Evolutionary conservation across 495 filamentous ascomycete genomes (phyloP), one percentile per base, ranked within the genome.

Genomic region (Cercophora newfieldiana): DNA sequence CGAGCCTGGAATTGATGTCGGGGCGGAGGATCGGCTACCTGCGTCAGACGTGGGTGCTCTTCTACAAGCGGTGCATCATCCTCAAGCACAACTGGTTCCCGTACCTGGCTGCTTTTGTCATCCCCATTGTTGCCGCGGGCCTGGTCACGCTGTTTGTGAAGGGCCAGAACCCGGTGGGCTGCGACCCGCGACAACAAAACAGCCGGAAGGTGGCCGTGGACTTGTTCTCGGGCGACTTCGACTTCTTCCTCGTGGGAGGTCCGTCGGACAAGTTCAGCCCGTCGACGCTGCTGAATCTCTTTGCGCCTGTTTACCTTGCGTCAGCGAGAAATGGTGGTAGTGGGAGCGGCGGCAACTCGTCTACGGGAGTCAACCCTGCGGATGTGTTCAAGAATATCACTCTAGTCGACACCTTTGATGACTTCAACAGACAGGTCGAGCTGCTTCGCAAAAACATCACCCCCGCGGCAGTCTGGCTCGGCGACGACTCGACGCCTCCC

Each of bases 391-490:
- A 77, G 24, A 79, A 79, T 69, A 61, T 91, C 18, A 85, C 89
- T 37, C 68, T 82, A 18, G 89, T 93, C 19, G 76, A 91, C 75
- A 86, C 83, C 14, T 64, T 90, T 6, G 73, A 80, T 31, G 86
- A 90, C 1, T 94, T 96, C 72, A 88, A 89, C 63, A 67, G 80
- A 22, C 89, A 88, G 68, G 82, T 96, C 44, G 65, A 74, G 16
- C 69, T 79, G 28, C 83, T 87, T 51, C 91, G 87, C 74, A 76
- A 75, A 57, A 88, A 90, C 68, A 80, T 93, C 62, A 90, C 84
- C 0, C 90, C 92, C 2, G 91, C 91, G 18, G 91, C 89, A 16
- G 84, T 93, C 74, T 96, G 90, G 76, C 78, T 92, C 12, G 89
- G 88, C 24, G 82, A 87, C 51, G 79, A 74, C 25, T 77, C 66